phyloP scores from a whole-genome alignment of 257 asterid species.

The Solanum pinnatisectum region DNA sequence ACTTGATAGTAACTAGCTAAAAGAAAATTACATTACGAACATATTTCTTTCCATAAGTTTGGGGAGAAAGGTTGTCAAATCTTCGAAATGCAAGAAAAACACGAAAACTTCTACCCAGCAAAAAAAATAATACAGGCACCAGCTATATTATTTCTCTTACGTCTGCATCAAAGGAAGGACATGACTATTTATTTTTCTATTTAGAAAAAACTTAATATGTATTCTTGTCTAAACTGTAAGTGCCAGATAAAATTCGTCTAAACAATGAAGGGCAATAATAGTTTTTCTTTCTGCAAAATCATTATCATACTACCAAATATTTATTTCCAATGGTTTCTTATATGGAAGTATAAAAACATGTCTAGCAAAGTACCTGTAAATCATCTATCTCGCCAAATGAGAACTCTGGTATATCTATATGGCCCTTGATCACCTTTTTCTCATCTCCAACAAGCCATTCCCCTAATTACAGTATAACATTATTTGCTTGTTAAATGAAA shows the following conservation, averaged over 20 bases:
- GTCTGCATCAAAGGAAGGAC: not conserved
- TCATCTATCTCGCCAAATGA: conserved; percentile 91
- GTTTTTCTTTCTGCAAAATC: not conserved
- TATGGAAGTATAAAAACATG: not conserved
- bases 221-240: not conserved
- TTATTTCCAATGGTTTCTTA: not conserved
- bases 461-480: conserved; percentile 25
- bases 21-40: not conserved
- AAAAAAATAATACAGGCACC: not conserved
- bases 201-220: not conserved
- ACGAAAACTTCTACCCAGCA: no score
- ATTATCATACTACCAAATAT: not conserved
- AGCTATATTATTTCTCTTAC: not conserved
- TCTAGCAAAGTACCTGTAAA: conserved; percentile 50
- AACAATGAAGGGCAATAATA: not conserved
- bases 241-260: not conserved
- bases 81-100: not conserved
- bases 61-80: not conserved
- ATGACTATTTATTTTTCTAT: not conserved
- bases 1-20: not conserved
- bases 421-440: conserved; percentile 58
- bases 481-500: not conserved
- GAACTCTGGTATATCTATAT: conserved; percentile 70
- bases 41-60: not conserved
- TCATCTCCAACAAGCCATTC: conserved; percentile 79